phyloP scores from a whole-genome alignment of 139 green algal genomes.

The Ettlia oleoabundans region DNA sequence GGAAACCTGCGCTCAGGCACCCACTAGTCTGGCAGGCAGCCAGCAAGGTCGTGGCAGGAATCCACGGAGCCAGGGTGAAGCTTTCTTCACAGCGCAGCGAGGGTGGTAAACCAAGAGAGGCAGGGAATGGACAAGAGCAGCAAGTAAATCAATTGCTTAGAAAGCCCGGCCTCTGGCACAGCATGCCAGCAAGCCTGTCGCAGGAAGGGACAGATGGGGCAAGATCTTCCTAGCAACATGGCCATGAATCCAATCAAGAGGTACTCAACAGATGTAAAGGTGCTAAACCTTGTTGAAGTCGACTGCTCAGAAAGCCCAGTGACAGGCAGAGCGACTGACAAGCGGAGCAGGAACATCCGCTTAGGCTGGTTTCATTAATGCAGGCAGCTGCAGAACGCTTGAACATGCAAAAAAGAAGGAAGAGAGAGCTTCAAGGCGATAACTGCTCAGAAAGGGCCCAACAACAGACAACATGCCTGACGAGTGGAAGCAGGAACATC shows the following conservation, averaged over 20 bases:
- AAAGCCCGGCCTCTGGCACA: not conserved
- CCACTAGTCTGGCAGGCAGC: not conserved
- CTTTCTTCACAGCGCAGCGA: not conserved
- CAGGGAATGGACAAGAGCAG: not conserved
- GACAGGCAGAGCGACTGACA: too few relatives aligned
- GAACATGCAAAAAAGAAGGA: too few relatives aligned
- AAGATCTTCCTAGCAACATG: slow-evolving; percentile 9
- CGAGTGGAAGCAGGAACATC: too few relatives aligned
- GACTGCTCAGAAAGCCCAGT: too few relatives aligned
- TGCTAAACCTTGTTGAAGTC: too few relatives aligned
- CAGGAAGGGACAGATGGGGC: slow-evolving; percentile 18
- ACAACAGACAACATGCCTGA: too few relatives aligned
- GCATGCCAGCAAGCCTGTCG: slow-evolving; percentile 2
- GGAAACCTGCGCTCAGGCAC: not conserved
- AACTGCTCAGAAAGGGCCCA: too few relatives aligned
- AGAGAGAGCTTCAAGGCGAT: too few relatives aligned
- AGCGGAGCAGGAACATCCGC: too few relatives aligned
- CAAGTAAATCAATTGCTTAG: slow-evolving; percentile 1
- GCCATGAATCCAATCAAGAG: too few relatives aligned
- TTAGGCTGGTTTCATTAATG: too few relatives aligned
- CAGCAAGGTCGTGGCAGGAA: slow-evolving; percentile 21
- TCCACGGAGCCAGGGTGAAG: not conserved
- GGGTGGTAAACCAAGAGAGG: not conserved
- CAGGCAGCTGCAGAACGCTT: too few relatives aligned
- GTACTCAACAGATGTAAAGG: not conserved